A percentile compares a stretch with the other conserved stretches of the same genome.
Evolutionary conservation across 306 rosid species (phyloP).

Genomic region (Vigna reflexopilosa): DNA sequence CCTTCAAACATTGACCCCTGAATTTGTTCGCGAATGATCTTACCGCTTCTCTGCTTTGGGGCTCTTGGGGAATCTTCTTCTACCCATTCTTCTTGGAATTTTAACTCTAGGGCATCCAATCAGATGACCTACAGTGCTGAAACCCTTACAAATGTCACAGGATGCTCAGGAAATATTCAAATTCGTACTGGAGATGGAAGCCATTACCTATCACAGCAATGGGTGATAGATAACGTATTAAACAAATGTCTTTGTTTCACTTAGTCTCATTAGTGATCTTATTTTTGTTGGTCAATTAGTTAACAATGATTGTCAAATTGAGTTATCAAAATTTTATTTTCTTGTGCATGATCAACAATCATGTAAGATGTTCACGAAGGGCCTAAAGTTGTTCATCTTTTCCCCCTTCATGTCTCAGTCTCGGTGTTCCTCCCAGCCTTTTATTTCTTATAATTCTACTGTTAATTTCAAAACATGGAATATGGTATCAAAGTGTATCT

Average conservation of each 20-base stretch:
- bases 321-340: too few species aligned
- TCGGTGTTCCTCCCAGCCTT: background rate
- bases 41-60: background rate
- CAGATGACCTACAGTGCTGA: too few species aligned
- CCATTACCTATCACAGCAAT: background rate
- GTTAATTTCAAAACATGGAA: too few species aligned
- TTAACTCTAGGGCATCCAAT: too few species aligned
- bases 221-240: too few species aligned
- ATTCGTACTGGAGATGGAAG: background rate
- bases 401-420: background rate
- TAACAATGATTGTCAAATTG: too few species aligned
- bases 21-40: too few species aligned
- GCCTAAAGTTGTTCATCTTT: background rate
- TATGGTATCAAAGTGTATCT: too few species aligned
- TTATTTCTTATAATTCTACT: too few species aligned
- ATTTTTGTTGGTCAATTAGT: too few species aligned
- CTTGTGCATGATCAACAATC: background rate
- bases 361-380: background rate
- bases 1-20: background rate
- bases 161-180: background rate
- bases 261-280: background rate
- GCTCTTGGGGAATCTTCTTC: background rate
- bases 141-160: too few species aligned
- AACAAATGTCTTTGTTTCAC: background rate
- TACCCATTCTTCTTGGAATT: background rate